Percentiles rank a stretch among this genome's conserved stretches.
These are phyloP conservation scores for Opeltia flavorubescens DNA, from an alignment of 495 filamentous ascomycete species.

Conservation along the genomic window DNA sequence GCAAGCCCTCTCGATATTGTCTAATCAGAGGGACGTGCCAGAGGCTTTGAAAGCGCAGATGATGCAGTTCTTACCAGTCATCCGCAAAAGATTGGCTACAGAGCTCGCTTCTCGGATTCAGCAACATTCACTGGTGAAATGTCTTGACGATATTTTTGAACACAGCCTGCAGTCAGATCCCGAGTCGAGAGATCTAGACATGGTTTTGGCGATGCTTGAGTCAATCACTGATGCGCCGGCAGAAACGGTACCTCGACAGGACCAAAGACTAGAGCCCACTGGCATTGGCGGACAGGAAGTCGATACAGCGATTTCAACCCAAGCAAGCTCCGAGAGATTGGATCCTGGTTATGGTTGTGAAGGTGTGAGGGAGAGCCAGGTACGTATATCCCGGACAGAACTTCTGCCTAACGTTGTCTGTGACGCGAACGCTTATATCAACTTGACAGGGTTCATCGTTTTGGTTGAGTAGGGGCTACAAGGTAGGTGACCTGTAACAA, in stretches of 20 bases:
- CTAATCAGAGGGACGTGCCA: background rate
- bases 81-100: background rate
- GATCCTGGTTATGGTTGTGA: too few species aligned
- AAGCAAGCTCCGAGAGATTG: too few species aligned
- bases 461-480: constrained; percentile 2
- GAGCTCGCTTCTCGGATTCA: background rate
- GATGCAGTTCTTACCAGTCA: background rate
- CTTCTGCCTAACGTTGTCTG: background rate
- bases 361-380: too few species aligned
- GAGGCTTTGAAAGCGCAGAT: background rate
- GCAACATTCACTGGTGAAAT: background rate
- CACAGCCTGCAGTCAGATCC: background rate
- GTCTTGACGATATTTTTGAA: constrained; percentile 2
- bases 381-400: too few species aligned
- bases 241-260: background rate
- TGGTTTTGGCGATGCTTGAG: constrained; percentile 1
- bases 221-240: background rate
- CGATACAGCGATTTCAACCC: too few species aligned
- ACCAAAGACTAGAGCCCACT: too few species aligned
- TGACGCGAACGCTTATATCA: background rate
- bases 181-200: background rate
- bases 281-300: too few species aligned
- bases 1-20: background rate
- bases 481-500: background rate
- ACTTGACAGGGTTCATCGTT: background rate